Base-by-base conservation (phyloP, 257 asterid species). In the Solanum appendiculatum region DNA sequence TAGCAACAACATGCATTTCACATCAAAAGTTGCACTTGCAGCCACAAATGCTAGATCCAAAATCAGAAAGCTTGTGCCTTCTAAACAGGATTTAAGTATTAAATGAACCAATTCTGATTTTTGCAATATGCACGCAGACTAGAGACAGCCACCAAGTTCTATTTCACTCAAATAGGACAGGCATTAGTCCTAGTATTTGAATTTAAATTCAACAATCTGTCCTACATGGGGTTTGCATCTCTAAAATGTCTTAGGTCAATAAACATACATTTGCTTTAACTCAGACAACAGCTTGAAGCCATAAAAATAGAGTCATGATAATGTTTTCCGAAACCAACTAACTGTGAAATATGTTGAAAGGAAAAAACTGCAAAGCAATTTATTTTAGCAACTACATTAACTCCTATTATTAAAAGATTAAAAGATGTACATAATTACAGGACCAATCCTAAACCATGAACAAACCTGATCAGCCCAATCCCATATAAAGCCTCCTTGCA, bases 401-500 rank as follows among this genome's bases (percentile, higher is more conserved):
- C 68, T 29, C 66, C 64, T 46, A 29, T 9, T 29, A n/a, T n/a
- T n/a, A n/a, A n/a, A n/a, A n/a, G 6, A 10, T 27, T 27, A 78
- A 78, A 78, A 78, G 9, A 25, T 42, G 63, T 78, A 36, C 39
- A 25, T 7, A 44, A 27, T 78, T 42, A 78, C 39, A 27, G 84
- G 84, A 78, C 37, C 63, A 42, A 77, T 77, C 63, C 84, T n/a
- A 77, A 77, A 78, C 16, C 39, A 78, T 80, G 85, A 70, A 84
- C 89, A 87, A 46, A 97, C 98, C 99, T 97, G 98, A 91, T 95
- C 98, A 94, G 91, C 99, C 99, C 99, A 97, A 42, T 97, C 99
- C 99, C 99, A 97, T 81, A 97, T 95, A 91, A 97, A 95, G 85
- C 99, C 99, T 88, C 99, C 99, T 90, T 97, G 99, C 48, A 97